Evolutionary conservation across 2,329 filamentous ascomycete genomes (phyloP).

Genomic region (Colletotrichum camelliae): DNA sequence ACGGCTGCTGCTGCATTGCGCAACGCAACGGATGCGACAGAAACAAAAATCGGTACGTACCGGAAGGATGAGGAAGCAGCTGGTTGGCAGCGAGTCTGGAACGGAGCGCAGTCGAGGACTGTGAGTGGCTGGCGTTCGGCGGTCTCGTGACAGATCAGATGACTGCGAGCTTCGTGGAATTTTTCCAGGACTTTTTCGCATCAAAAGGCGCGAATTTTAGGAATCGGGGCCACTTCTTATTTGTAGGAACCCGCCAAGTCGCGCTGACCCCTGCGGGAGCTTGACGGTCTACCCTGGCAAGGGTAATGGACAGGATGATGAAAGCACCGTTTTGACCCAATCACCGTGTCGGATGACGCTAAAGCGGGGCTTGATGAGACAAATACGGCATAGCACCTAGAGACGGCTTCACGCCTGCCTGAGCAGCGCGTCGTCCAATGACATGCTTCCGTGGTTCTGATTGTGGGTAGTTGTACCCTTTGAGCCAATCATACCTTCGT

Average conservation of each 20-base stretch:
- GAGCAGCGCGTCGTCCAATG: constrained; percentile 11
- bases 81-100: not conserved
- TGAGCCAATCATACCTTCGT: constrained; percentile 4
- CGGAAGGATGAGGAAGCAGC: not conserved
- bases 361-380: constrained; percentile 13
- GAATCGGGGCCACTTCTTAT: constrained; percentile 47
- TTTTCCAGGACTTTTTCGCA: constrained; percentile 20
- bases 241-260: constrained; percentile 41
- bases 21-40: not conserved
- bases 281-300: constrained; percentile 12
- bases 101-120: not conserved
- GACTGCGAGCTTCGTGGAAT: constrained; percentile 19
- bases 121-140: constrained; percentile 5
- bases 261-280: constrained; percentile 9
- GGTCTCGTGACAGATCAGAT: constrained; percentile 23
- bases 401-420: not conserved
- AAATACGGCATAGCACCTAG: constrained; percentile 16
- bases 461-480: not conserved
- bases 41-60: constrained; percentile 22
- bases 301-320: constrained; percentile 17
- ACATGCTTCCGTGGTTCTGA: not conserved
- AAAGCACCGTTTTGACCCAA: not conserved
- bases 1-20: not conserved
- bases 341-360: not conserved
- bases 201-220: constrained; percentile 36